A percentile compares a stretch with the other conserved stretches of the same genome.
These are phyloP conservation scores for Colletotrichum echinochloae DNA, from an alignment of 2,329 filamentous ascomycete species.

Conservation along the genomic window DNA sequence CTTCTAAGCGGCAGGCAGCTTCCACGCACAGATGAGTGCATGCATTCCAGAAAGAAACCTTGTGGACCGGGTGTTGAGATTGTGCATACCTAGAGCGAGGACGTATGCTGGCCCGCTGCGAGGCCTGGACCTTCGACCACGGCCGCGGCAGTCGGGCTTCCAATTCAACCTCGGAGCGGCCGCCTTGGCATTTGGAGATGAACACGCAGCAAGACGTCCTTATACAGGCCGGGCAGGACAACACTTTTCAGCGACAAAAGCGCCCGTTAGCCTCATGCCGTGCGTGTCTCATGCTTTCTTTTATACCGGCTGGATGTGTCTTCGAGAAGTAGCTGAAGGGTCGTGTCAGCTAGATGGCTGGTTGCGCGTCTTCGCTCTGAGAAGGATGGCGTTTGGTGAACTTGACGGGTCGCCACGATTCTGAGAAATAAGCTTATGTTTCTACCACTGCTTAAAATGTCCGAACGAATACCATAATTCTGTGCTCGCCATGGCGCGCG, in stretches of 20 bases:
- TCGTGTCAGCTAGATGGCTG: slow-evolving; percentile 18
- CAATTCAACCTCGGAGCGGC: slow-evolving; percentile 27
- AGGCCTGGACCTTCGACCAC: slow-evolving; percentile 18
- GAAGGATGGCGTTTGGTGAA: not conserved
- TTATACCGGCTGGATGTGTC: slow-evolving; percentile 7
- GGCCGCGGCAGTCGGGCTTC: slow-evolving; percentile 1
- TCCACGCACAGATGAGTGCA: slow-evolving; percentile 44
- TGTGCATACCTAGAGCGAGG: too few relatives aligned
- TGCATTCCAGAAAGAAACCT: not conserved
- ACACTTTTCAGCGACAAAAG: slow-evolving; percentile 16
- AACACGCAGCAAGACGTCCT: slow-evolving; percentile 6
- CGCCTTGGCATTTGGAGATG: slow-evolving; percentile 11
- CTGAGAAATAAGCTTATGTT: slow-evolving; percentile 2
- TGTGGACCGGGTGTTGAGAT: not conserved
- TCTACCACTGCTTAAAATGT: not conserved
- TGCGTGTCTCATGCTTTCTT: slow-evolving; percentile 34
- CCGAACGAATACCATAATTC: slow-evolving; percentile 1
- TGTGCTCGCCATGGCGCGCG: not conserved
- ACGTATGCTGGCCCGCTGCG: slow-evolving; percentile 2
- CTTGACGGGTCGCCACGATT: slow-evolving; percentile 2
- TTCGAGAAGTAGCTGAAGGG: slow-evolving; percentile 16
- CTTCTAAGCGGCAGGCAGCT: not conserved
- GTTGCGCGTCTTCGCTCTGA: slow-evolving; percentile 4
- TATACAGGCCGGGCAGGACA: not conserved
- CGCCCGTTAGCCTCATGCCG: slow-evolving; percentile 5